Base-by-base conservation (phyloP, 257 asterid species). In the Nicotiana knightiana region DNA sequence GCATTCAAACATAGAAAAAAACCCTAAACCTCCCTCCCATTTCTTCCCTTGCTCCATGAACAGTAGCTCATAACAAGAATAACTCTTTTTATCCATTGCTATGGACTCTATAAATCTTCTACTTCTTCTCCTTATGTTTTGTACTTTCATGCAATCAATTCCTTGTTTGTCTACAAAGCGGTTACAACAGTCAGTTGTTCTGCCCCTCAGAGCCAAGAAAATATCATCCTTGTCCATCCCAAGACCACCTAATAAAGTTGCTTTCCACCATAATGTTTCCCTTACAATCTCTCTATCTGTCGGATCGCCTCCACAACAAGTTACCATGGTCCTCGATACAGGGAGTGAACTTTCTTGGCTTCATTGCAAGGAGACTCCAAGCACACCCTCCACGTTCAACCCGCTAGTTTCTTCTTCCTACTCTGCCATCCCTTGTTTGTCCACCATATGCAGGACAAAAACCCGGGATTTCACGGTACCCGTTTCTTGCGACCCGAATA, bases 321-420 rank as follows among this genome's bases (percentile, higher is more conserved):
- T 89, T 71, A 89, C 90, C 83, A 91, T 94, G 98, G 97, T 93
- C 32, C 95, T 94, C 83, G 97, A 93, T 86, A 94, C 98, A 32
- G 98, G 97, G 73, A 94, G 98, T 71, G 97, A 93, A 82, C 97
- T 94, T 84, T 87, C 98, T 1, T 93, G 97, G 97, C 92, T 94
- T 82, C 92, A 89, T 86, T 90, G 97, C 90, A 90, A 71, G 67
- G 79, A 76, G 3, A 82, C 90, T 65, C 85, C 93, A 62, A 21
- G 73, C 21, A 81, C 48, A 39, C 48, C 10, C 48, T 39, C 89
- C 17, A 88, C 89, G 4, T 80, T 48, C 39, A 57, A 85, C 21
- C 83, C 84, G 93, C 95, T 2, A 55, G n/a, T 2, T 78, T 83
- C 87, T 94, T 97, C 79, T 51, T 84, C 98, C 2, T 93, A 93